Evolutionary conservation across 768 basidiomycete species (phyloP), one percentile per base, ranked within the genome.

Genomic region (Termitomyces sp.): DNA sequence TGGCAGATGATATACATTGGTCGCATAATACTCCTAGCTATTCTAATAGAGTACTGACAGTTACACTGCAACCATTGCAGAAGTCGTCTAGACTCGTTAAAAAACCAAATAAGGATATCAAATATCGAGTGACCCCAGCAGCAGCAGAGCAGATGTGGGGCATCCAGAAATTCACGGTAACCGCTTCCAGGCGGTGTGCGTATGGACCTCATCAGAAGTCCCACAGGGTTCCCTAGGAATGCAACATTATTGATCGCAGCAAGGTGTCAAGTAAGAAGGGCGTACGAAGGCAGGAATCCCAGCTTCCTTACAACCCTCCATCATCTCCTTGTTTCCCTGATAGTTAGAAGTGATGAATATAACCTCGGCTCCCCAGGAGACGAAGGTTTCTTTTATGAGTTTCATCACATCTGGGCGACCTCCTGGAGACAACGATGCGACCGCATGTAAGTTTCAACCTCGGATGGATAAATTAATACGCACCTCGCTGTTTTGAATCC

Each of bases 341-440:
- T 77, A 81, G 71, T 93, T 93, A 5, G 89, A 90, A 14, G 90
- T 93, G 65, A 92, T 90, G 70, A 92, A 91, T 13, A 92, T 83
- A 16, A 93, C 84, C 68, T 93, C 91, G 2, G 91, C 91, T 10
- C 82, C 79, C 89, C 89, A 93, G n/a, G 80, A 82, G n/a, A 78
- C 71, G 64, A 89, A 91, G 1, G 75, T 82, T 56, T 90, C 87
- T 68, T 81, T 85, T 63, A 92, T 79, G 48, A 93, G 76, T 69
- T 89, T 84, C 87, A 91, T 88, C 5, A 83, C 80, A 62, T 92
- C 88, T 22, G 91, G 91, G 55, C 90, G 83, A 22, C 89, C 87
- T 2, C 81, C 81, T 82, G 50, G 2, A 33, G 53, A 16, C 55
- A 44, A 24, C 14, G 45, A 55, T 45, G 34, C n/a, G n/a, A 12